Percentiles rank a stretch among this genome's conserved stretches.
These are phyloP conservation scores for Chlamydomonas reinhardtii DNA, from an alignment of 163 green algal species.

Conservation along the genomic window DNA sequence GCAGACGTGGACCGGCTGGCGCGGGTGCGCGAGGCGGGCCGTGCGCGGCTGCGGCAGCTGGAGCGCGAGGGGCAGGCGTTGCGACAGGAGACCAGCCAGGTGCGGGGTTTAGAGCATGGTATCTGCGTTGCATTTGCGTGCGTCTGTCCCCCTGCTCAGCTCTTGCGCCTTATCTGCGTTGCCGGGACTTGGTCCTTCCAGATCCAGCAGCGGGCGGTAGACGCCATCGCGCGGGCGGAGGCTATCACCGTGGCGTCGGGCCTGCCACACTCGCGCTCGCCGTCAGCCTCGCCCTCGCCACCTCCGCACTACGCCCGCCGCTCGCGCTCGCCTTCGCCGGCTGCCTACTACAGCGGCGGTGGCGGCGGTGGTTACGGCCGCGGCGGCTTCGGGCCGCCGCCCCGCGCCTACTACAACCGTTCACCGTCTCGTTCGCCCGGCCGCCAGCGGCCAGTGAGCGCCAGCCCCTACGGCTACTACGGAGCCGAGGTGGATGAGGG, in stretches of 20 bases:
- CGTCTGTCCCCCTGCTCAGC: too few species aligned
- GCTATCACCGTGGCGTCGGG: conserved; percentile 7
- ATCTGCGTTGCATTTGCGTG: too few species aligned
- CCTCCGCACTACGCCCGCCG: not conserved
- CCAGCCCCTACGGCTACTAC: not conserved
- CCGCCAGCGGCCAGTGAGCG: conserved; percentile 20
- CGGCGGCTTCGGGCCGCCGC: conserved; percentile 10
- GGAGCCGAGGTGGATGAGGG: not conserved
- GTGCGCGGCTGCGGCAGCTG: conserved; percentile 40
- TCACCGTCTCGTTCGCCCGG: not conserved
- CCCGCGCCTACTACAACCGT: not conserved
- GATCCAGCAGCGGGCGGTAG: conserved; percentile 46
- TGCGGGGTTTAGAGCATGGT: not conserved
- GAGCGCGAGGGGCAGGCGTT: conserved; percentile 43
- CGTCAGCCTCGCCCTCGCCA: not conserved
- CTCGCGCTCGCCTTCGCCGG: not conserved
- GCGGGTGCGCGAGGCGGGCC: conserved; percentile 34
- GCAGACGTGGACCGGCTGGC: conserved; percentile 37
- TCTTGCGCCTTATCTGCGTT: not conserved
- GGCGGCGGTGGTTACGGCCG: not conserved
- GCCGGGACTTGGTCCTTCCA: not conserved
- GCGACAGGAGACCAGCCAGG: conserved; percentile 13
- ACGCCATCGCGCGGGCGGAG: conserved; percentile 44
- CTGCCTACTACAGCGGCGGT: conserved; percentile 9
- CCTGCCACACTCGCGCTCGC: not conserved